Base-by-base conservation (phyloP, 768 basidiomycete species). In the Obba rivulosa region DNA sequence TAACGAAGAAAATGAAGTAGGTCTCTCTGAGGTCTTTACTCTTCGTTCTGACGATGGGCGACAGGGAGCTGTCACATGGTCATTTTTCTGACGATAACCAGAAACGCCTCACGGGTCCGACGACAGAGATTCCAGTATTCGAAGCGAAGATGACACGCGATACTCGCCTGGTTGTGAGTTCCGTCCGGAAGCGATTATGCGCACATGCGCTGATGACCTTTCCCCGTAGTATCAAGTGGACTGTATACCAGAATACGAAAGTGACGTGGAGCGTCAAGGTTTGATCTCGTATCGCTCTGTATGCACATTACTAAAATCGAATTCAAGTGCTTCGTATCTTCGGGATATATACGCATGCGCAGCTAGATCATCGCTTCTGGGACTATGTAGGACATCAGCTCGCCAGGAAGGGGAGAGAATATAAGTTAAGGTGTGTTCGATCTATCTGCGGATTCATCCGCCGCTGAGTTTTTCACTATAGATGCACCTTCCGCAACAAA, bases 21-120 rank as follows among this genome's bases (percentile, higher is more conserved):
- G 72, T 58, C 22, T 34, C 48, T 31, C 0, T 21, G 17, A 10
- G 18, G 34, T 24, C 8, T 8, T 21, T 18, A 34, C 9, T 41
- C 41, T 48, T 17, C 17, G 35, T 20, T 24, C 17, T 22, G 21
- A 24, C 22, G 17, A 22, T 5, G 21, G 25, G 2, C 4, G 16
- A 24, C 39, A 87, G 85, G 57, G 80, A 87, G 51, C 70, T 88
- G 10, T 87, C 85, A 0, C 73, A 76, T 3, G 85, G 85, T 0
- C 76, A 80, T 48, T 86, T 87, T 56, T 85, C 85, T 1, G 69
- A 71, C 10, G 79, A 82, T 48, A 87, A 86, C 52, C 81, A 86
- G 54, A 83, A 83, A 61, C 64, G 74, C 7, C 65, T 86, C 11
- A 78, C 69, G 18, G 72, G 73, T 0, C 43, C 60, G 1, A 64